Evolutionary conservation across 768 basidiomycete genomes (phyloP), one percentile per base, ranked within the genome.

Genomic region (Podaxis sp.): DNA sequence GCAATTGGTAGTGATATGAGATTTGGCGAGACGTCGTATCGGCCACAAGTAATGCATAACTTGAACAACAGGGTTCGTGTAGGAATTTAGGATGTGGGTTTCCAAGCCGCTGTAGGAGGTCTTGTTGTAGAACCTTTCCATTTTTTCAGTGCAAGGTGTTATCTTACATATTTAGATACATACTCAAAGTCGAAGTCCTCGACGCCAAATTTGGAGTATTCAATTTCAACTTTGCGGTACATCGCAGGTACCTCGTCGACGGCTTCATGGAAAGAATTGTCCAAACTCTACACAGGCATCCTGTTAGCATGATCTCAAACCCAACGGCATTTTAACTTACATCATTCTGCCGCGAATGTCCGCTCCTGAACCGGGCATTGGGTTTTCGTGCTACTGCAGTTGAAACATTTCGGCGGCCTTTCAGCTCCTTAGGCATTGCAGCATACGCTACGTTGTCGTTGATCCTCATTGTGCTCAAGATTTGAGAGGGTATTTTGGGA

Each of bases 181-280:
- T 70, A 93, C 95, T 83, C 96, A 68, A 99, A 99, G 73, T 99
- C 97, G 68, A 99, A 99, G 73, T 99, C 96, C 70, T 98, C 96
- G 16, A 98, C 93, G 3, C 96, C 96, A 68, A 99, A 99, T 68
- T 95, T 96, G 40, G 93, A 95, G 71, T 99, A 99, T 72, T 95
- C 93, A 68, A 99, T 99, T 74, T 98, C 95, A 14, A 97, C 95
- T 67, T 88, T 89, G 61, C 91, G 87, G 71, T 97, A 99, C 62
- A 87, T 82, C 58, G 82, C 83, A 0, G 95, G 93, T 51, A 94
- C 83, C 28, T 85, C 81, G 38, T 82, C 85, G 28, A 77, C 78
- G 18, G 72, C 75, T 55, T 82, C 78, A 58, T 86, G 85, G 54
- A 80, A 77, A 3, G 73, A 72, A 23, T 82, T 76, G n/a, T 77